Base-by-base conservation (phyloP, 1,284 basidiomycete species). In the Leccinum insolens region DNA sequence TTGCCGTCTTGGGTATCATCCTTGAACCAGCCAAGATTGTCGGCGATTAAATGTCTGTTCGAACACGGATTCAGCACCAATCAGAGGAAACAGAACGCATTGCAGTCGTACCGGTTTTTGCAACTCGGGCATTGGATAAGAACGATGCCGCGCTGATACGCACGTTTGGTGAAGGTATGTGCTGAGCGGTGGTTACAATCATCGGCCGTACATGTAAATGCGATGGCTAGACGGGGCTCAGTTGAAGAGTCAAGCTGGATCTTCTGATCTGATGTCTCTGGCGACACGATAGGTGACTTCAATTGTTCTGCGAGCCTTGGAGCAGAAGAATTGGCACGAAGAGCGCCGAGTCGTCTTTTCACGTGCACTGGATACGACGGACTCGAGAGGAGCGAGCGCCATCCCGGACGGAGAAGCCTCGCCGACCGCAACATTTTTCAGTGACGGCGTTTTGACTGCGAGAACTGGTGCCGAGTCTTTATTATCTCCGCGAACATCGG, bases 21-120 rank as follows among this genome's bases (percentile, higher is more conserved):
- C 71, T 93, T 90, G 82, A 98, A 98, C 96, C 96, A 98, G 2
- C 94, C 94, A 15, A 98, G 80, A 75, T 98, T 90, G 77, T 98
- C 95, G 8, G 96, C 95, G 75, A 96, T 95, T 20, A 95, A 82
- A 80, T 95, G 94, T 60, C 94, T 94, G 70, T 69, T 64, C 44
- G 17, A 14, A 31, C 20, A 12, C 1, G 14, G 6, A n/a, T n/a
- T 60, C 58, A 71, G 65, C 31, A 63, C 68, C 15, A 20, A 20
- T 25, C 3, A 28, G 8, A 37, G 52, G 59, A 60, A 52, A 46
- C 2, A 61, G 67, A 28, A 63, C 28, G 65, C 34, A 7, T 65
- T 3, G 63, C 63, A 17, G 17, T 80, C 87, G 69, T 77, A 95
- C 91, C 95, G 82, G 76, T 95, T 95, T 75, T 94, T 89, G 80